A percentile compares a stretch with the other conserved stretches of the same genome.
Evolutionary conservation across 106 monocot genomes (phyloP).

Genomic region (Iris macrosiphon): DNA sequence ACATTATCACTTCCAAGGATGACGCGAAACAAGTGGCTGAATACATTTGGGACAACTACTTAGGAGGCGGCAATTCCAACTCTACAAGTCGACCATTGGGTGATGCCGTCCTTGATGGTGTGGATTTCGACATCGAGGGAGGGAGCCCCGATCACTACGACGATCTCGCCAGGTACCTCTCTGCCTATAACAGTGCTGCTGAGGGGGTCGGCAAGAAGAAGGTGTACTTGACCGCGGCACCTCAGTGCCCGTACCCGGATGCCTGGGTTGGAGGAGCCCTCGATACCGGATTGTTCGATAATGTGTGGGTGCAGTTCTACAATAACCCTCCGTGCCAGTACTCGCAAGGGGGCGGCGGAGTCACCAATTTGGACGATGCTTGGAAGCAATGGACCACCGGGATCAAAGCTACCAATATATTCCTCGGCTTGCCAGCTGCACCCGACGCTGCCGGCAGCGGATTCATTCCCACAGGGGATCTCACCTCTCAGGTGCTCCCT

Average conservation of each 20-base stretch:
- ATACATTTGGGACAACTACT: constrained; percentile 22
- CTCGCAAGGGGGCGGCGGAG: background rate
- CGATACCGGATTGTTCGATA: constrained; percentile 20
- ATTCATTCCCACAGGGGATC: constrained; percentile 6
- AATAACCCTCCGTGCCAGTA: constrained; percentile 25
- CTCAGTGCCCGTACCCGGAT: constrained; percentile 21
- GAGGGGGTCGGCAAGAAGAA: constrained; percentile 10
- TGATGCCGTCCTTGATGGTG: constrained; percentile 18
- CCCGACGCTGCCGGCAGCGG: constrained; percentile 22
- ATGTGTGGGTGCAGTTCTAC: constrained; percentile 30
- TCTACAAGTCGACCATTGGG: constrained; percentile 10
- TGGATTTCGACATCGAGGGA: constrained; percentile 22
- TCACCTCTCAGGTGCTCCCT: constrained; percentile 16
- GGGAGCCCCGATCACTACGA: constrained; percentile 14
- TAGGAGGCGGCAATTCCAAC: constrained; percentile 7
- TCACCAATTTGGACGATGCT: background rate
- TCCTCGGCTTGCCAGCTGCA: constrained; percentile 19
- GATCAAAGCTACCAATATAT: constrained; percentile 6
- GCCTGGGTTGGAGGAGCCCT: constrained; percentile 15
- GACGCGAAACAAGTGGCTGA: constrained; percentile 15
- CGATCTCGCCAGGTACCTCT: constrained; percentile 11
- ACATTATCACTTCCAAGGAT: constrained; percentile 9
- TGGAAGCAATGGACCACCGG: constrained; percentile 23
- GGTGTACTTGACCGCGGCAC: constrained; percentile 17
- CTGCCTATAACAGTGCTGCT: constrained; percentile 1